Evolutionary conservation across 2,329 filamentous ascomycete genomes (phyloP), one percentile per base, ranked within the genome.

Genomic region (Colletotrichum viniferum): DNA sequence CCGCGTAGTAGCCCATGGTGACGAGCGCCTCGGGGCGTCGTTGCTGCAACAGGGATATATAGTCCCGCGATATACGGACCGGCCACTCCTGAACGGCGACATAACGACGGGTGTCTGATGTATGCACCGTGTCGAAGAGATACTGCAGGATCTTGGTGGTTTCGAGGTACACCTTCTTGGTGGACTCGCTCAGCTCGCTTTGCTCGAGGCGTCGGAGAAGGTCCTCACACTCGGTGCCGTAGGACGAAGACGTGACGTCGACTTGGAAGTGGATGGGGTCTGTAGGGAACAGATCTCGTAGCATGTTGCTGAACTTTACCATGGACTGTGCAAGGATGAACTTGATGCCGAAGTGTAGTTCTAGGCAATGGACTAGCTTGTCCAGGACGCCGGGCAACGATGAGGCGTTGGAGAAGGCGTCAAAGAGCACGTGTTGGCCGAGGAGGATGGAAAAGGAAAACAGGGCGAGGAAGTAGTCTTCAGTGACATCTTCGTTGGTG

Each of bases 381-480:
- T 84, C 82, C 9, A 74, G 58, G 10, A 88, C 69, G 0, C 30
- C 52, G 9, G 69, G 60, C 18, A 71, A 16, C 0, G 69, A 66
- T 1, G 60, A 38, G 7, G 69, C 60, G 24, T 28, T 21, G 10
- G 67, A 64, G 26, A 63, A 64, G 6, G 69, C 85, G 69, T 91
- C 88, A 77, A 85, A 87, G 4, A 91, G 83, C 38, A 86, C 84
- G 64, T 90, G 88, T 7, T 89, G 82, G 65, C 87, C 86, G 1
- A 88, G 79, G 6, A 86, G 73, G 16, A 82, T 81, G 5, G 86
- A 85, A 77, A 88, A 89, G 16, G 88, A 78, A 73, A 88, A 87
- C 8, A 85, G 81, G 1, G 86, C 82, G n/a, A 87, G 78, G 58
- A 81, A 83, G 72, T 82, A 81, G 6, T 83, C 80, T 24, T 83